These are phyloP conservation scores for Erodium maritimum DNA, from an alignment of 345 rosid genomes.

Conservation along the genomic window DNA sequence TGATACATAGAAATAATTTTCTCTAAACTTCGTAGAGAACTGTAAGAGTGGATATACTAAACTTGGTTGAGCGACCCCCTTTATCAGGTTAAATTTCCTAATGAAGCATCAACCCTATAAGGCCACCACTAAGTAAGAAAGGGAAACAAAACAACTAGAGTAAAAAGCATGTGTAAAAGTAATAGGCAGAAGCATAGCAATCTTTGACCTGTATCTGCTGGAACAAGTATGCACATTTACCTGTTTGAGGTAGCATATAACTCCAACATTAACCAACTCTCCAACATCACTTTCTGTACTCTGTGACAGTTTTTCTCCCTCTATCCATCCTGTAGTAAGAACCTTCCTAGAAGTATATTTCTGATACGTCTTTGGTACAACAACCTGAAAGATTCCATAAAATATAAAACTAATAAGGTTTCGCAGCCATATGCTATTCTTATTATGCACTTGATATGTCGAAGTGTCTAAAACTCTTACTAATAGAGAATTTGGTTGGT, in stretches of 20 bases:
- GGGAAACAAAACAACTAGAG: background rate
- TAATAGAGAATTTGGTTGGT: background rate
- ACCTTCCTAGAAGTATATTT: slow-evolving; percentile 93
- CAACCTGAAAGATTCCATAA: slow-evolving; percentile 38
- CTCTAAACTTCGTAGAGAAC: background rate
- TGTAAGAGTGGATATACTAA: background rate
- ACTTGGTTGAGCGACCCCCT: background rate
- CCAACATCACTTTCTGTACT: slow-evolving; percentile 96
- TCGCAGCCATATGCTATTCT: no score
- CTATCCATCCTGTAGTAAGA: slow-evolving; percentile 81
- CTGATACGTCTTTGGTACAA: slow-evolving; percentile 67
- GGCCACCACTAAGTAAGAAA: background rate
- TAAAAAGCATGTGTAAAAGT: background rate
- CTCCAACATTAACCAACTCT: slow-evolving; percentile 89
- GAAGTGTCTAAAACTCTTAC: background rate
- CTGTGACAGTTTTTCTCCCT: slow-evolving; percentile 88
- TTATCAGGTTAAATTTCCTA: background rate
- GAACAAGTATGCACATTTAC: slow-evolving; percentile 21
- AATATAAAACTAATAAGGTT: no score
- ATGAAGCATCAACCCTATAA: background rate
- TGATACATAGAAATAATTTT: no score
- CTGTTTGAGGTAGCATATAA: slow-evolving; percentile 96
- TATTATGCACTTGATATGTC: background rate
- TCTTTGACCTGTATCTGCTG: slow-evolving; percentile 1
- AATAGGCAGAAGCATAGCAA: slow-evolving; percentile 5